These are phyloP conservation scores for Letharia lupina DNA, from an alignment of 495 filamentous ascomycete species.

Conservation along the genomic window DNA sequence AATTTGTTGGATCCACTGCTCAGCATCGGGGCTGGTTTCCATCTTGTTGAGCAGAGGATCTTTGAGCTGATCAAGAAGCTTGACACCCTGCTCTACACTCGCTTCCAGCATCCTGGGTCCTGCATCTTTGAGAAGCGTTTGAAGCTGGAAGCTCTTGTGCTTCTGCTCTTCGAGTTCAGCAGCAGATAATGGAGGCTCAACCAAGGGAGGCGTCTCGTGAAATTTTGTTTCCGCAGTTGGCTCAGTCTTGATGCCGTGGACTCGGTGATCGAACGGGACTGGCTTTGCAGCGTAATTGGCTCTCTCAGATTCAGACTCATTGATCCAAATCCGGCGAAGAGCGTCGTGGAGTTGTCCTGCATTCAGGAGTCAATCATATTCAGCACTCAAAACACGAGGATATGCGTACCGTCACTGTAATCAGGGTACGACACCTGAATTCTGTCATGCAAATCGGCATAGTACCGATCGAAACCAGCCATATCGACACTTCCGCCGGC, in stretches of 20 bases:
- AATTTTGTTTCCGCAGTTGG: not conserved
- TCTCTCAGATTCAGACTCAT: not conserved
- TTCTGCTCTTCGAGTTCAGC: slow-evolving; percentile 17
- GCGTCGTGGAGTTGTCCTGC: not conserved
- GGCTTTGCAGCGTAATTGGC: not conserved
- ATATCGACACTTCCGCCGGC: not conserved
- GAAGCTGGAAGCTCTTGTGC: slow-evolving; percentile 29
- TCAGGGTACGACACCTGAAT: not conserved
- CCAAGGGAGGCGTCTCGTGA: not conserved
- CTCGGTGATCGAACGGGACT: not conserved
- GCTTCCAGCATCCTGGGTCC: slow-evolving; percentile 34
- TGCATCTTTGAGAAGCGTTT: slow-evolving; percentile 31
- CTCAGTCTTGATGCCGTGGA: not conserved
- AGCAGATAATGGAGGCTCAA: slow-evolving; percentile 6
- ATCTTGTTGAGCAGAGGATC: slow-evolving; percentile 20
- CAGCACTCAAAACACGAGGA: not conserved
- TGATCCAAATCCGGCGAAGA: not conserved
- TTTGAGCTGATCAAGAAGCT: slow-evolving; percentile 31
- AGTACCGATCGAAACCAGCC: slow-evolving; percentile 4
- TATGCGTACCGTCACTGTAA: not conserved
- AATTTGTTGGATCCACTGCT: slow-evolving; percentile 39
- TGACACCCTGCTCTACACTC: slow-evolving; percentile 32
- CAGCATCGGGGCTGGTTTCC: slow-evolving; percentile 25
- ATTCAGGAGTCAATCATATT: not conserved
- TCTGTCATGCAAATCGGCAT: not conserved